These are phyloP conservation scores for Thielaviopsis punctulata DNA, from an alignment of 2,329 filamentous ascomycete genomes.

Conservation along the genomic window DNA sequence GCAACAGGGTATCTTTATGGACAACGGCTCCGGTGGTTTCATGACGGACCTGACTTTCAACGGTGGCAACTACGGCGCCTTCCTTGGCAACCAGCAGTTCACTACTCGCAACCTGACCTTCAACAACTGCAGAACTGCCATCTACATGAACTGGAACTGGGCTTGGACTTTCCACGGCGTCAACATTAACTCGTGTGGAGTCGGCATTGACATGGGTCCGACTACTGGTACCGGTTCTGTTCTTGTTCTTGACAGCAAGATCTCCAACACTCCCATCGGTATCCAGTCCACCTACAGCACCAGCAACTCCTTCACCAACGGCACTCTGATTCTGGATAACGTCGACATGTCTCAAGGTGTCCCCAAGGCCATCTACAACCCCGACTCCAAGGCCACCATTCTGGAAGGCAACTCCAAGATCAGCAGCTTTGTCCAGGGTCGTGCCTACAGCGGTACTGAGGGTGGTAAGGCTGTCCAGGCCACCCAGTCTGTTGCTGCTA, in stretches of 20 bases:
- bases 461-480: constrained; percentile 41
- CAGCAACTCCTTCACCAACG: constrained; percentile 49
- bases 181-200: constrained; percentile 53
- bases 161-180: constrained; percentile 65
- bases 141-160: constrained; percentile 91
- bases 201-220: constrained; percentile 62
- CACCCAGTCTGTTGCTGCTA: constrained; percentile 31
- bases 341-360: constrained; percentile 62
- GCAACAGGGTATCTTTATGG: constrained; percentile 68
- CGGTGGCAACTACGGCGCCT: constrained; percentile 61
- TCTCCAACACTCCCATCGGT: constrained; percentile 59
- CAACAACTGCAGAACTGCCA: constrained; percentile 64
- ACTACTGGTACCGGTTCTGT: constrained; percentile 71
- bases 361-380: constrained; percentile 45
- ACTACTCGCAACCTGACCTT: constrained; percentile 70
- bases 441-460: constrained; percentile 40
- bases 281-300: constrained; percentile 58
- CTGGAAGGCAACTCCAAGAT: constrained; percentile 55
- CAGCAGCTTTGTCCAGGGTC: constrained; percentile 62
- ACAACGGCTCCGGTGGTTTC: constrained; percentile 71
- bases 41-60: constrained; percentile 73
- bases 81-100: constrained; percentile 76
- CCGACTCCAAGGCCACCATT: constrained; percentile 38
- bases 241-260: constrained; percentile 62
- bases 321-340: constrained; percentile 74